A percentile compares a stretch with the other conserved stretches of the same genome.
Evolutionary conservation across 2,329 filamentous ascomycete species (phyloP).

Genomic region (Nemania abortiva): DNA sequence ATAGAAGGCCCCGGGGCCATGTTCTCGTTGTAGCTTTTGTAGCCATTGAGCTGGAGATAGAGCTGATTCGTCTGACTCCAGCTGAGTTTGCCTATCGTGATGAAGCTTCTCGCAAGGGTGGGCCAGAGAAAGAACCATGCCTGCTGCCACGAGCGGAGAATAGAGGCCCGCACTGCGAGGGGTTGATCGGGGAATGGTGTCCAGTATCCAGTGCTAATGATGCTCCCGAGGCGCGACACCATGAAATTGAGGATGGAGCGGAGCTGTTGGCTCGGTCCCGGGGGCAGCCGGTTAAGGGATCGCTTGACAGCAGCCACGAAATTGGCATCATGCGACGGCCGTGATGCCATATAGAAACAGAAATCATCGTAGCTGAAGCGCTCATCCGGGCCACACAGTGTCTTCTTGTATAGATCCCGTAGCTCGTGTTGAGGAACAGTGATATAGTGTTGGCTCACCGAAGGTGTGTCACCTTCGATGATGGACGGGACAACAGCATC

Average conservation of each 20-base stretch:
- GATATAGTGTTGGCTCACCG: not conserved
- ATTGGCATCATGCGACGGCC: conserved; percentile 18
- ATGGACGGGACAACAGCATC: conserved; percentile 38
- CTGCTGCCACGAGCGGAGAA: conserved; percentile 24
- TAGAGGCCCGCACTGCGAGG: conserved; percentile 1
- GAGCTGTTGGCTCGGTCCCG: not conserved
- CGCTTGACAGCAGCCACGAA: conserved; percentile 18
- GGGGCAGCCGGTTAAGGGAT: not conserved
- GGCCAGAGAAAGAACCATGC: conserved; percentile 25
- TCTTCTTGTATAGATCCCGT: conserved; percentile 2
- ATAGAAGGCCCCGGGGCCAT: not conserved
- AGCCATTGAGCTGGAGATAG: conserved; percentile 25
- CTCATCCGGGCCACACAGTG: not conserved
- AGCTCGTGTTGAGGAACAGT: conserved; percentile 17
- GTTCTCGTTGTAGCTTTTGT: not conserved
- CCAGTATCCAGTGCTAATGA: conserved; percentile 29
- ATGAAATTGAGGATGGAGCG: conserved; percentile 19
- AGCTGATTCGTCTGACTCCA: conserved; percentile 23
- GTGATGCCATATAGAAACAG: conserved; percentile 16
- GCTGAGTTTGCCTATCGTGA: conserved; percentile 14
- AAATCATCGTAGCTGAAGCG: conserved; percentile 22
- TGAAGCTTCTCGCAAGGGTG: conserved; percentile 20
- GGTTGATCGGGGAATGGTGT: conserved; percentile 22
- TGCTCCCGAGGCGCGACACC: conserved; percentile 27
- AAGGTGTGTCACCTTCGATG: not conserved